phyloP scores from a whole-genome alignment of 257 asterid genomes.

The Przewalskia tangutica region DNA sequence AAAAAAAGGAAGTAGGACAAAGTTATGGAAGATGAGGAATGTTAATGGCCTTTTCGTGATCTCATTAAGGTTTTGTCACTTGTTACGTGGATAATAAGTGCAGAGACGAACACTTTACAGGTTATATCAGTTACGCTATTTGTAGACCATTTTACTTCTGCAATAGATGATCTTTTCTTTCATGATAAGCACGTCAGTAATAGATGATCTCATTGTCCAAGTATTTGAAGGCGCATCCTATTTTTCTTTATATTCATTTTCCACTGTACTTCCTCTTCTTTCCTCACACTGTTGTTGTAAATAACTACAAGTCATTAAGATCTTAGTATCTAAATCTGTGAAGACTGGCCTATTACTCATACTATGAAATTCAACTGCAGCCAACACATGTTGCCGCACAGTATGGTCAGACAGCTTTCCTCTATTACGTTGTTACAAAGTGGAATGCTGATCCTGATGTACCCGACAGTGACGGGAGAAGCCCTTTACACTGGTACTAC shows the following conservation, averaged over 20 bases:
- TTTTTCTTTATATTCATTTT: not conserved
- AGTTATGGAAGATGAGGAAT: not conserved
- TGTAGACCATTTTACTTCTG: not conserved
- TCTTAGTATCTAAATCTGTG: not conserved
- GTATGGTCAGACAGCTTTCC: constrained; percentile 93
- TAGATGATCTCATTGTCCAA: not conserved
- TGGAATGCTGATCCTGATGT: constrained; percentile 99
- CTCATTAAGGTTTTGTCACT: not conserved
- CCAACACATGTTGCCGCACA: constrained; percentile 92
- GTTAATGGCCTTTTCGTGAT: not conserved
- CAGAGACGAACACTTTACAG: not conserved
- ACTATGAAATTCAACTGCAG: constrained; percentile 35
- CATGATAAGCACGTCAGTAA: no score
- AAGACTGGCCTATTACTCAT: constrained; percentile 4
- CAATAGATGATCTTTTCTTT: not conserved
- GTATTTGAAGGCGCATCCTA: not conserved
- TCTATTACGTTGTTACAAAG: constrained; percentile 73
- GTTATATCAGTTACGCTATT: not conserved
- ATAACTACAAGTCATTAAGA: not conserved
- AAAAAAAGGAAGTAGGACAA: not conserved
- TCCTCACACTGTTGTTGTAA: not conserved
- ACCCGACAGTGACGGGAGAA: constrained; percentile 96
- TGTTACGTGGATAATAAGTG: not conserved
- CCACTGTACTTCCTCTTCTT: not conserved
- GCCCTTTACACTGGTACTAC: constrained; percentile 95